These are phyloP conservation scores for Penicillium expansum DNA, from an alignment of 2,329 filamentous ascomycete genomes.

Conservation along the genomic window DNA sequence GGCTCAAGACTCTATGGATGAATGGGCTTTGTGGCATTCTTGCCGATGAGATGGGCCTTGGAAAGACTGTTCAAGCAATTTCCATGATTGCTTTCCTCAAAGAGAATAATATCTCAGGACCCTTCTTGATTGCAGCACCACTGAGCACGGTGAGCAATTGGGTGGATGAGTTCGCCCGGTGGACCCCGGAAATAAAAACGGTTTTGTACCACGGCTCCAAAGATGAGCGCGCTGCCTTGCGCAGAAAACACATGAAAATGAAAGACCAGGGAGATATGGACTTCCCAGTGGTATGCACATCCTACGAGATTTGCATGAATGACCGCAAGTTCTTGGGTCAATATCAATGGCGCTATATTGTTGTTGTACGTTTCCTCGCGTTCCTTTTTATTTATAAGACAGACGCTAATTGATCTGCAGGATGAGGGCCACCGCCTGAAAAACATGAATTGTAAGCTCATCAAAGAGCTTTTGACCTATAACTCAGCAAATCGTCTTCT, in stretches of 20 bases:
- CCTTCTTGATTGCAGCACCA: conserved; percentile 86
- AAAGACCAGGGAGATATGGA: conserved; percentile 63
- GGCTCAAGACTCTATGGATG: conserved; percentile 80
- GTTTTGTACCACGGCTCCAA: conserved; percentile 88
- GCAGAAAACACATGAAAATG: conserved; percentile 66
- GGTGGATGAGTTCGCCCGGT: conserved; percentile 89
- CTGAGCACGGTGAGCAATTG: conserved; percentile 92
- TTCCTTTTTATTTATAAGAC: background rate
- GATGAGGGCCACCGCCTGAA: conserved; percentile 97
- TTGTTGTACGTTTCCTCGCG: conserved; percentile 61
- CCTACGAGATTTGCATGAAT: conserved; percentile 92
- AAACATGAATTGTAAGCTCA: conserved; percentile 89
- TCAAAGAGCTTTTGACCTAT: conserved; percentile 83
- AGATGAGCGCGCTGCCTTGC: conserved; percentile 71
- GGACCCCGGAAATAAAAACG: conserved; percentile 85
- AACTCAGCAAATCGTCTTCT: conserved; percentile 85
- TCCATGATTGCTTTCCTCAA: conserved; percentile 81
- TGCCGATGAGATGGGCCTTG: conserved; percentile 91
- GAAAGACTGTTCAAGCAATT: conserved; percentile 90
- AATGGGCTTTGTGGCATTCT: conserved; percentile 90
- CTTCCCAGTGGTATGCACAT: conserved; percentile 91
- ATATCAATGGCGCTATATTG: conserved; percentile 95
- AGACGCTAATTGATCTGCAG: conserved; percentile 40
- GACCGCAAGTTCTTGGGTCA: conserved; percentile 77
- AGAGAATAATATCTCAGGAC: conserved; percentile 82